Base-by-base conservation (phyloP, 441 rosid species). In the Gossypium gossypioides region DNA sequence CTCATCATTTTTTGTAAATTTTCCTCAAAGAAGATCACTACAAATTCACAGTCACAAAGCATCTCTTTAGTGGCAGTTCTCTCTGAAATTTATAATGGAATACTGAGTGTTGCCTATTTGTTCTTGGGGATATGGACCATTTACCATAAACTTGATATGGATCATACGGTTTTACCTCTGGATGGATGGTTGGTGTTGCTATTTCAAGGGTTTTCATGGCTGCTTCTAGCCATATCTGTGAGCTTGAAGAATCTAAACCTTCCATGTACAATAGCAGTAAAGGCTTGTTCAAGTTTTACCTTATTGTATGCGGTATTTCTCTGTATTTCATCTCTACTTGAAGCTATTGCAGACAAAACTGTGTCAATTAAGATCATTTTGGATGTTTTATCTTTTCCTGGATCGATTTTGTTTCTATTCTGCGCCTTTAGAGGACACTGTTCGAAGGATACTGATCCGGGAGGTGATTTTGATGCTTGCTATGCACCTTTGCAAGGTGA, bases 131-230 rank as follows among this genome's bases (percentile, higher is more conserved):
- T 78, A 27, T 78, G 81, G 81, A 75, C 71, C 25, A 68, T 81
- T 74, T 15, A 6, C 62, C 57, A 76, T 69, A 56, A 75, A 18
- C 37, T 70, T 10, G 66, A 34, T 6, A 15, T 13, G 16, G 72
- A 76, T 73, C 63, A 69, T 29, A 72, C 71, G 12, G 32, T 79
- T 68, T 21, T 81, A 6, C 81, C 85, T 4, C 40, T 72, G 5
- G 74, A 77, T 44, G 73, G 16, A 60, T 83, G 85, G 86, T 66
- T 72, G 3, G 75, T 73, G 32, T 61, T 74, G 55, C 19, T 81
- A 8, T 72, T 77, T 73, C 83, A 81, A 60, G 88, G 81, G 56
- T 73, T 77, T 70, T 77, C 81, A n/a, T 84, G 86, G 86, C 63
- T 80, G 72, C 50, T 77, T 37, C 55, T 79, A 15, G 57, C 69